Evolutionary conservation across 768 basidiomycete genomes (phyloP), one percentile per base, ranked within the genome.

Genomic region (Gelatoporia subvermispora): DNA sequence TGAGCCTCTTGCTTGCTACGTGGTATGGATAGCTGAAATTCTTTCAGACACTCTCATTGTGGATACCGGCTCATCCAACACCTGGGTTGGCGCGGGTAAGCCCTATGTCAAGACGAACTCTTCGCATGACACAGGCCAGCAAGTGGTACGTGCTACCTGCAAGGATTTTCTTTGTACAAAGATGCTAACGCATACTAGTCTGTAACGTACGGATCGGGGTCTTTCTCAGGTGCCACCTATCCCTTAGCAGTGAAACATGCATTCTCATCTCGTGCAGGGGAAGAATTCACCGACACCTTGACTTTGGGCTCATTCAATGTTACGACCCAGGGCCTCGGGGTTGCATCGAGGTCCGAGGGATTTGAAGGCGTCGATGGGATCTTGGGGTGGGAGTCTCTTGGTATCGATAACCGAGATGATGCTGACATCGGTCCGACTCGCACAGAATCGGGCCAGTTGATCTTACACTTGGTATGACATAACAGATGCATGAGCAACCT

Each of bases 251-350:
- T 7, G 11, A 34, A 5, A 2, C 20, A 41, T 11, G 23, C 16
- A 20, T 34, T 13, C 31, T 2, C 18, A n/a, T 18, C n/a, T 3
- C 2, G 0, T 31, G 17, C 34, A 47, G 58, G 63, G 18, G 54
- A 53, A 8, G 60, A 63, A 44, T 65, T 48, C 54, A 70, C 59
- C 16, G 85, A 85, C 59, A 70, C 68, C 2, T 81, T 87, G 41
- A 72, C 74, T 1, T 65, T 87, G 42, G 70, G 72, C 18, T 45
- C 66, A 20, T 72, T 84, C 20, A 67, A 69, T 40, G 76, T 86
- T 42, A 48, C 65, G 8, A 44, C 60, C 8, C 85, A 86, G 58
- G 82, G 79, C 5, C 83, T 87, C 43, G 84, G 84, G 56, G 81
- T 78, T 47, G 82, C 83, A 8, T 60, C 66, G 5, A 58, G 34